Evolutionary conservation across 139 green algal species (phyloP).

Genomic region (Auxenochlorella pyrenoidosa): DNA sequence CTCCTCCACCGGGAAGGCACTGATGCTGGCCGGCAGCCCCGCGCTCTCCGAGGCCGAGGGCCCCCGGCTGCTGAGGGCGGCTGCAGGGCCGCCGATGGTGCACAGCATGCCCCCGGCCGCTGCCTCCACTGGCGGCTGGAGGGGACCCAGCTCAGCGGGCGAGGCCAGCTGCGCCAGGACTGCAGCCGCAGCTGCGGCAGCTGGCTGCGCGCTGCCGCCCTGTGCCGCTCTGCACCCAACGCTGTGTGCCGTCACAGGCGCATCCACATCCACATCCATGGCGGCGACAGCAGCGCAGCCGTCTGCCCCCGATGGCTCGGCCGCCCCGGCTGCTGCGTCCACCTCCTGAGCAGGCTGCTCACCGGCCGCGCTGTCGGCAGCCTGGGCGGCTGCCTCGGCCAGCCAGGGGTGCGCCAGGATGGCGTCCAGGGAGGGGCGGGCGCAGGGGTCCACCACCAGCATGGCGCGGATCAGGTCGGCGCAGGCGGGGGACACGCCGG

Average conservation of each 20-base stretch:
- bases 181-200: neutral
- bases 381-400: neutral
- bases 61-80: too few relatives aligned
- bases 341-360: neutral
- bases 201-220: too few relatives aligned
- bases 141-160: neutral
- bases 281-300: too few relatives aligned
- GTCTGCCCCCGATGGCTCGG: neutral
- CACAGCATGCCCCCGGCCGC: neutral
- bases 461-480: slow-evolving; percentile 28
- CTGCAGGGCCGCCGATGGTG: too few relatives aligned
- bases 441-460: slow-evolving; percentile 15
- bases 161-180: neutral
- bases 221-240: too few relatives aligned
- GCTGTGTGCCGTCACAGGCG: too few relatives aligned
- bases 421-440: slow-evolving; percentile 18
- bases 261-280: neutral
- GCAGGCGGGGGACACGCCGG: slow-evolving; percentile 25
- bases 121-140: neutral
- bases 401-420: slow-evolving; percentile 39
- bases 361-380: neutral
- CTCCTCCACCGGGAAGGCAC: neutral
- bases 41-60: too few relatives aligned
- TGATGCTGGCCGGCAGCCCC: neutral
- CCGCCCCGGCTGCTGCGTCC: neutral